A percentile compares a stretch with the other conserved stretches of the same genome.
Evolutionary conservation across 2,329 filamentous ascomycete genomes (phyloP).

Genomic region (Colletotrichum sp.): DNA sequence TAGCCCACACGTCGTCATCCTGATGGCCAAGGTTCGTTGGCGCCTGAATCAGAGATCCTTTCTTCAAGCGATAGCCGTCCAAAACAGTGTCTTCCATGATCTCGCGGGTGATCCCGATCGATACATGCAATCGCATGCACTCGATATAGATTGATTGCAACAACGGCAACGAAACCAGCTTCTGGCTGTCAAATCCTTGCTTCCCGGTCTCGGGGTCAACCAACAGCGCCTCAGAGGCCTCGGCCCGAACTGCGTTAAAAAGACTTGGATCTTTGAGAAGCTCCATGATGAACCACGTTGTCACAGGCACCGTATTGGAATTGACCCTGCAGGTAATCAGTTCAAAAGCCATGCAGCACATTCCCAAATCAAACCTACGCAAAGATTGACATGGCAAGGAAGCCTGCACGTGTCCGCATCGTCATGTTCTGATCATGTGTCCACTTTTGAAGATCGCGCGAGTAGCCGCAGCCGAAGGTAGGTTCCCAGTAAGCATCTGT

Average conservation of each 20-base stretch:
- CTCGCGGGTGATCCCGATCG: conserved; percentile 27
- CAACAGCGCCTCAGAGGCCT: conserved; percentile 18
- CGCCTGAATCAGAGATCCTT: conserved; percentile 25
- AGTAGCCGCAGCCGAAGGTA: conserved; percentile 26
- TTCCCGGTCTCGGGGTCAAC: conserved; percentile 16
- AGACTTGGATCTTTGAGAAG: conserved; percentile 26
- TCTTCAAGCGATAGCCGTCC: conserved; percentile 20
- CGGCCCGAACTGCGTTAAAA: conserved; percentile 22
- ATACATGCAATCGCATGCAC: conserved; percentile 27
- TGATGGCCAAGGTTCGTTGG: conserved; percentile 26
- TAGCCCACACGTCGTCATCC: conserved; percentile 17
- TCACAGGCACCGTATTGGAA: conserved; percentile 31
- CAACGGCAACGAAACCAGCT: conserved; percentile 25
- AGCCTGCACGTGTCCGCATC: conserved; percentile 9
- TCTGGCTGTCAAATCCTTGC: conserved; percentile 17
- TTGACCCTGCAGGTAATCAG: conserved; percentile 20
- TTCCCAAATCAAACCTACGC: not conserved
- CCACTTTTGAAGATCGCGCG: conserved; percentile 24
- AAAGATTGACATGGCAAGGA: not conserved
- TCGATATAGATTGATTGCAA: conserved; percentile 31
- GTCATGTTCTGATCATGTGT: conserved; percentile 21
- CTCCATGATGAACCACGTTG: conserved; percentile 32
- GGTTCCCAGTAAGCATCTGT: conserved; percentile 30
- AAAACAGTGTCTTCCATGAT: conserved; percentile 17
- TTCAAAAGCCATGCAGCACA: too few relatives aligned